Evolutionary conservation across 768 basidiomycete species (phyloP).

Genomic region (Mrakia frigida): DNA sequence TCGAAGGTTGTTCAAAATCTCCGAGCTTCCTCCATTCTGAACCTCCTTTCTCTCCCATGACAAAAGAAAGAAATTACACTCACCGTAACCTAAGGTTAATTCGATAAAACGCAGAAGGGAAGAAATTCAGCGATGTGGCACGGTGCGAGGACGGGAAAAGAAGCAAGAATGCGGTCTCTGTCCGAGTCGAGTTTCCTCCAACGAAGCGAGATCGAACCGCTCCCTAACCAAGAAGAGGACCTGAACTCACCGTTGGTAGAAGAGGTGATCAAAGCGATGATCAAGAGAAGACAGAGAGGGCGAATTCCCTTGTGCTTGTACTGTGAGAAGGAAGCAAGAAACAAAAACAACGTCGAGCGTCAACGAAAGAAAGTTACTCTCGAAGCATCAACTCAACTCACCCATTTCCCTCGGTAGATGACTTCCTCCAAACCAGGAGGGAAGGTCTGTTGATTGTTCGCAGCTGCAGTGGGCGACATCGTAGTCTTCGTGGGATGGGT

Average conservation of each 20-base stretch:
- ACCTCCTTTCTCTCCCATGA: neutral
- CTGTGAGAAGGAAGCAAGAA: neutral
- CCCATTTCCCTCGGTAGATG: slow-evolving; percentile 24
- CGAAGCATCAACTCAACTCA: neutral
- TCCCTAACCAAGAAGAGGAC: too few species aligned
- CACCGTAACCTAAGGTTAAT: neutral
- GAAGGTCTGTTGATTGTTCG: neutral
- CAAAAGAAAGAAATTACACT: neutral
- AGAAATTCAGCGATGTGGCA: neutral
- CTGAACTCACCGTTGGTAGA: slow-evolving; percentile 38
- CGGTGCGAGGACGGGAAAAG: neutral
- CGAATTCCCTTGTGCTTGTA: slow-evolving; percentile 15
- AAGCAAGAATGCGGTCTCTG: neutral
- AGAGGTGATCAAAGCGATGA: slow-evolving; percentile 42
- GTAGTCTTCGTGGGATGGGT: neutral
- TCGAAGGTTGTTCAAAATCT: neutral
- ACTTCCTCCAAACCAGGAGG: neutral
- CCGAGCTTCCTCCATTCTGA: neutral
- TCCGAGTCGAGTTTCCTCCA: neutral
- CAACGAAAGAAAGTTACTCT: too few species aligned
- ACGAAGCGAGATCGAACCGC: neutral
- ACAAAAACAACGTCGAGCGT: neutral
- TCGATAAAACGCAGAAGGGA: neutral
- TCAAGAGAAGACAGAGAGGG: slow-evolving; percentile 37
- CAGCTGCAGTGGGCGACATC: neutral